These are phyloP conservation scores for Colletotrichum orchidophilum DNA, from an alignment of 2,329 filamentous ascomycete genomes.

Conservation along the genomic window DNA sequence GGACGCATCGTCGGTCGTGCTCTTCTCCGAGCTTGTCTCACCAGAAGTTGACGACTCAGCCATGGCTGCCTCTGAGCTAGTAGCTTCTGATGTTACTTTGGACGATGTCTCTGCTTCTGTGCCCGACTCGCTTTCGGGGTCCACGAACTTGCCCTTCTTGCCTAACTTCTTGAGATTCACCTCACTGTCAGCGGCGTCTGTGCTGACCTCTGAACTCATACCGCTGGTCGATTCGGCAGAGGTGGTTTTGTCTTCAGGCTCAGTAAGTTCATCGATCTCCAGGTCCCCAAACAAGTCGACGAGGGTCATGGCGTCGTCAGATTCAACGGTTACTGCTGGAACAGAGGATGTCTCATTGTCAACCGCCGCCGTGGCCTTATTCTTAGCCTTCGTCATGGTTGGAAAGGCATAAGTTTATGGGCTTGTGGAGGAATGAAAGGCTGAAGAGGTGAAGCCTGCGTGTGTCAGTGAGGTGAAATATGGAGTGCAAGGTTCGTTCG, in stretches of 20 bases:
- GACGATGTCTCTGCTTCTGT: conserved; percentile 1
- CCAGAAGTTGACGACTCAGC: conserved; percentile 6
- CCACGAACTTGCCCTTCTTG: background rate
- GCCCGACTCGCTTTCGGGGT: background rate
- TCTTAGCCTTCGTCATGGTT: conserved; percentile 15
- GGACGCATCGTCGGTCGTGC: background rate
- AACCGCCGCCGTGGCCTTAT: background rate
- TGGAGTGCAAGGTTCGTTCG: background rate
- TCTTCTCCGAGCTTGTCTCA: conserved; percentile 6
- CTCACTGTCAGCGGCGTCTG: background rate
- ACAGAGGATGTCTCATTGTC: conserved; percentile 6
- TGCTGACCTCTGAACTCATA: conserved; percentile 15
- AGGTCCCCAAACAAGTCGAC: conserved; percentile 14
- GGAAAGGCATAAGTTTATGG: background rate
- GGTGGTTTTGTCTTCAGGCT: background rate
- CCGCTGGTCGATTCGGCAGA: conserved; percentile 14
- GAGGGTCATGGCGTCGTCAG: conserved; percentile 9
- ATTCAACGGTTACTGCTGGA: conserved; percentile 5
- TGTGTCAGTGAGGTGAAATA: background rate
- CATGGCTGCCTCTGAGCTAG: background rate
- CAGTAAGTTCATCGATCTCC: background rate
- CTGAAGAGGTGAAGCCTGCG: background rate
- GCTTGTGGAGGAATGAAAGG: background rate
- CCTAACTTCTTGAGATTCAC: background rate
- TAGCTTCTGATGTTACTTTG: conserved; percentile 1